Evolutionary conservation across 768 basidiomycete genomes (phyloP).

Genomic region (Russula foetens): DNA sequence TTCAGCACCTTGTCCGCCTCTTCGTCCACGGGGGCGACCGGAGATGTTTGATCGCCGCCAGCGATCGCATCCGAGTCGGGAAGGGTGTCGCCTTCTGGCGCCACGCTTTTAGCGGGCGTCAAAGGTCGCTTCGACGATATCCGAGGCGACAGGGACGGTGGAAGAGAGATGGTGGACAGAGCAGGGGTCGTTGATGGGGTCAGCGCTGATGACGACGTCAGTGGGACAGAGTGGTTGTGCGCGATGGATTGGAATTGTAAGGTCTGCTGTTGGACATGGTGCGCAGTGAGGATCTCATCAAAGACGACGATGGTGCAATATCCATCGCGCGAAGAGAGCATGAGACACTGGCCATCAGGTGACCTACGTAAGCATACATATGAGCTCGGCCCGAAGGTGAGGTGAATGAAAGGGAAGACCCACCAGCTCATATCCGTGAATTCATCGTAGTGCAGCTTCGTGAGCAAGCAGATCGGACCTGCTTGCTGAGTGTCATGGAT

Average conservation of each 20-base stretch:
- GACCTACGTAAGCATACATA: conserved; percentile 50
- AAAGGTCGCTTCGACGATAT: conserved; percentile 22
- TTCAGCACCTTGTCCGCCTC: conserved; percentile 29
- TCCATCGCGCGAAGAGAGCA: conserved; percentile 89
- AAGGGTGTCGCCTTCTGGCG: background rate
- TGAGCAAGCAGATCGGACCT: conserved; percentile 83
- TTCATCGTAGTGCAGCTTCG: conserved; percentile 93
- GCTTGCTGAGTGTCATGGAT: conserved; percentile 98
- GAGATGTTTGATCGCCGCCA: background rate
- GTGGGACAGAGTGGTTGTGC: conserved; percentile 67
- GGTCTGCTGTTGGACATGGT: conserved; percentile 86
- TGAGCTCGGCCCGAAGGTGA: background rate
- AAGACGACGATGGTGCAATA: conserved; percentile 95
- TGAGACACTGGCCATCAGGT: conserved; percentile 86
- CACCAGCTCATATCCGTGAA: conserved; percentile 97
- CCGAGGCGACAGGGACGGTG: conserved; percentile 15
- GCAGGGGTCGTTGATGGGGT: conserved; percentile 34
- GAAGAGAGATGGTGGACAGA: conserved; percentile 20
- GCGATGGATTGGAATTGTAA: conserved; percentile 90
- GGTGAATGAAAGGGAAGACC: conserved; percentile 25
- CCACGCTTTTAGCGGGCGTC: conserved; percentile 24
- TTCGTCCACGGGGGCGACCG: background rate
- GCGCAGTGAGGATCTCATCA: conserved; percentile 84
- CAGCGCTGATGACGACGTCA: conserved; percentile 33
- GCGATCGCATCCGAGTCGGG: conserved; percentile 22